Base-by-base conservation (phyloP, 148 eudicot genomes). In the Rheum nobile region DNA sequence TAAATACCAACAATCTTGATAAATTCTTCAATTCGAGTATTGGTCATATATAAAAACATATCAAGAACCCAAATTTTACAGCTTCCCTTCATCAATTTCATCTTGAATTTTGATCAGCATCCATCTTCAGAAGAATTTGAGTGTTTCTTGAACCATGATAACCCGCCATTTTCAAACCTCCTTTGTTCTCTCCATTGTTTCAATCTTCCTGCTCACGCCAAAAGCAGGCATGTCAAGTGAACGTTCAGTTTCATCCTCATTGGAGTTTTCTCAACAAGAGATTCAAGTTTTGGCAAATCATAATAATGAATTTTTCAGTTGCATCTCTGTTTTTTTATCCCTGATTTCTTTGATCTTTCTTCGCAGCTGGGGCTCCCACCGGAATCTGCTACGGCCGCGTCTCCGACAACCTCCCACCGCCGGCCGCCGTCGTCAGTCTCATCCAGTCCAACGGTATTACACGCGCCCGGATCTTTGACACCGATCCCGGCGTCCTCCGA, bases 361-460 rank as follows among this genome's bases (percentile, higher is more conserved):
- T 65, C 3, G 22, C 85, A 91, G 89, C 43, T 38, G 89, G 84
- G 41, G 86, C 88, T 59, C 87, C 86, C 14, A 79, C 83, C 1
- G 92, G 97, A 79, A 84, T 92, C 13, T 90, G 97, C 85, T 92
- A 92, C 75, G 97, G 97, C 74, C 85, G 84, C 0, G 86, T 89
- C 11, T 92, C 89, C 67, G 71, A 81, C 85, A 85, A 92, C 76
- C 92, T 85, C 55, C 97, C 96, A 9, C 82, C 92, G 31, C 84
- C 92, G 8, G 24, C 81, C 3, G 61, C 71, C 21, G 87, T 76
- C 8, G 78, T 83, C 72, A 68, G 75, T 65, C 84, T 88, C 76
- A 75, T 88, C 75, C 75, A 80, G 82, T 72, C 87, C 24, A 86
- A 90, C 67, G 74, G 78, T 22, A 85, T 92, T 19, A 8, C 83